Evolutionary conservation across 257 asterid species (phyloP).

Genomic region (Rauvolfia tetraphylla): DNA sequence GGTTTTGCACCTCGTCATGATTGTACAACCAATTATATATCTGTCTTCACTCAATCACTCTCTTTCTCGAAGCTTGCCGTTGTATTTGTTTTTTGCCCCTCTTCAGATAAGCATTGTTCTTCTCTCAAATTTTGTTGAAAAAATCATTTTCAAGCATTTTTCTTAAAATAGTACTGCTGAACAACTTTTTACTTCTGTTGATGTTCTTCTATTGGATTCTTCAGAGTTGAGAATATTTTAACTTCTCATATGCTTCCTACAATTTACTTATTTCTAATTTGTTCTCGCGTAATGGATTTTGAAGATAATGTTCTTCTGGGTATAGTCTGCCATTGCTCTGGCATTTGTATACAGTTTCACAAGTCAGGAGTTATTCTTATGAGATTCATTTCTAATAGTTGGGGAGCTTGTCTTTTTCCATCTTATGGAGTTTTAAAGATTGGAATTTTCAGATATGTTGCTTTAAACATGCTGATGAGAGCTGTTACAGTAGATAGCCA

Average conservation of each 20-base stretch:
- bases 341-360: not conserved
- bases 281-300: not conserved
- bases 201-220: not conserved
- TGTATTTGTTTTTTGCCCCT: no score
- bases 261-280: not conserved
- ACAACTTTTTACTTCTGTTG: no score
- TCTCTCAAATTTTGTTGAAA: no score
- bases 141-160: no score
- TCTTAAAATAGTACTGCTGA: no score
- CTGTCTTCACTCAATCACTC: no score
- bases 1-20: no score
- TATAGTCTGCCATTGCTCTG: not conserved
- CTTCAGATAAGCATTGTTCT: no score
- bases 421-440: slow-evolving; percentile 27
- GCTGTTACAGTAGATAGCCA: slow-evolving; percentile 90
- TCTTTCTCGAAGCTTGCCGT: no score
- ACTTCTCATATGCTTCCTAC: not conserved
- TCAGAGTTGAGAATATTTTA: not conserved
- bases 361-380: not conserved
- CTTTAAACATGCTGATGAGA: slow-evolving; percentile 96
- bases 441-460: slow-evolving; percentile 73
- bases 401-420: slow-evolving; percentile 18
- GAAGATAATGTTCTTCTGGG: not conserved
- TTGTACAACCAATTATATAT: no score
- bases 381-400: slow-evolving; percentile 7